phyloP scores from a whole-genome alignment of 1,284 basidiomycete genomes.

The Salmacisia buchloeana region DNA sequence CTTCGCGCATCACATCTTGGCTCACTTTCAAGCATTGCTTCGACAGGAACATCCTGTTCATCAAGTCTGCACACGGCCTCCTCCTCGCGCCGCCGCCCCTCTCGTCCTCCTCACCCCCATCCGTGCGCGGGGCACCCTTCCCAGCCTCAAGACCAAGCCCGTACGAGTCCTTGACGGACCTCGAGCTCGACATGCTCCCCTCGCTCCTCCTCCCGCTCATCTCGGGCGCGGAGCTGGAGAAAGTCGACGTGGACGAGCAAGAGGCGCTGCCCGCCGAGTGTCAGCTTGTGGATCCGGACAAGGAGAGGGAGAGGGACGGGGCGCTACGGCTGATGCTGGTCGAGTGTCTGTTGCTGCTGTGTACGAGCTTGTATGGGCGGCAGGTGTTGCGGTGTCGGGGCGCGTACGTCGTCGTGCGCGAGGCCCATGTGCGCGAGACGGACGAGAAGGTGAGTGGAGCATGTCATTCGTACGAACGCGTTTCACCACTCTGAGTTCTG shows the following conservation, averaged over 20 bases:
- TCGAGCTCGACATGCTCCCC: conserved; percentile 40
- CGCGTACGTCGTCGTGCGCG: conserved; percentile 79
- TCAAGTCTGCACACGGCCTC: conserved; percentile 42
- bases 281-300: conserved; percentile 80
- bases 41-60: conserved; percentile 42
- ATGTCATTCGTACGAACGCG: neutral
- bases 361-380: conserved; percentile 79
- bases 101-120: neutral
- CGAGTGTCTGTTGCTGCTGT: conserved; percentile 81
- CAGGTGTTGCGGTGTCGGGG: conserved; percentile 74
- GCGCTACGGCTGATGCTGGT: conserved; percentile 76
- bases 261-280: conserved; percentile 76
- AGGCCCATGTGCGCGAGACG: conserved; percentile 71
- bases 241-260: conserved; percentile 63
- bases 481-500: neutral
- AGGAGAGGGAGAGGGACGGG: conserved; percentile 74
- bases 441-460: conserved; percentile 65
- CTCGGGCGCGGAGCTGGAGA: conserved; percentile 71
- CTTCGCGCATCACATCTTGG: neutral
- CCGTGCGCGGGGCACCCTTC: neutral
- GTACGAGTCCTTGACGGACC: neutral
- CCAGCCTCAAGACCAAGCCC: neutral
- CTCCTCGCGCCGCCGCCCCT: conserved; percentile 37
- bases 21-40: neutral
- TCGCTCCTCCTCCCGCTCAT: conserved; percentile 78